phyloP scores from a whole-genome alignment of 2,329 filamentous ascomycete genomes.

The Fusarium devonianum region DNA sequence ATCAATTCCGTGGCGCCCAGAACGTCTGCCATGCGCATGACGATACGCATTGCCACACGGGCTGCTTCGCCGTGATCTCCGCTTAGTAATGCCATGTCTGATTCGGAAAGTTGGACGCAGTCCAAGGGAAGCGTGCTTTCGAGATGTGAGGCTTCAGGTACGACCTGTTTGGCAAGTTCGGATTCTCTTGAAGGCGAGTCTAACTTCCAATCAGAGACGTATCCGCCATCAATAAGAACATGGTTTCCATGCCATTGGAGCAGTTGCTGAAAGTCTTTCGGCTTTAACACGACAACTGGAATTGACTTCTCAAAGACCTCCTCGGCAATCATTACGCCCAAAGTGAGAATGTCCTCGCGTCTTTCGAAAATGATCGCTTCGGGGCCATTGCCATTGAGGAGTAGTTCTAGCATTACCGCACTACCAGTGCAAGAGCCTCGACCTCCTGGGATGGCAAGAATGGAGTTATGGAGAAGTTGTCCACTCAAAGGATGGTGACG shows the following conservation, averaged over 20 bases:
- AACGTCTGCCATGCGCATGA: slow-evolving; percentile 48
- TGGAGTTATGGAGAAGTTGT: slow-evolving; percentile 38
- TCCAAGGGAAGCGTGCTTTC: slow-evolving; percentile 10
- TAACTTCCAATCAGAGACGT: no score
- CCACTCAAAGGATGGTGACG: slow-evolving; percentile 52
- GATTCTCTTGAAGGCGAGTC: no score
- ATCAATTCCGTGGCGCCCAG: slow-evolving; percentile 46
- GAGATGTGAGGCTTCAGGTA: slow-evolving; percentile 7
- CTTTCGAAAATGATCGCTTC: slow-evolving; percentile 51
- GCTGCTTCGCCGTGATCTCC: slow-evolving; percentile 46
- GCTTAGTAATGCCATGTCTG: slow-evolving; percentile 35
- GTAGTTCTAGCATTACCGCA: slow-evolving; percentile 52
- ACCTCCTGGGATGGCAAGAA: slow-evolving; percentile 55
- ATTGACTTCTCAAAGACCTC: slow-evolving; percentile 51
- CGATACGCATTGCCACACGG: slow-evolving; percentile 48
- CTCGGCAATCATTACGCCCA: slow-evolving; percentile 53
- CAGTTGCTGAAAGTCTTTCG: slow-evolving; percentile 21
- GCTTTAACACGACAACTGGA: slow-evolving; percentile 47
- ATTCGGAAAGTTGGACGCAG: slow-evolving; percentile 1
- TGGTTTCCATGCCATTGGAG: slow-evolving; percentile 6
- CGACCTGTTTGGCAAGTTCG: no score
- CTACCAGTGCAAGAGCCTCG: slow-evolving; percentile 57
- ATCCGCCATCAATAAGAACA: slow-evolving; percentile 13
- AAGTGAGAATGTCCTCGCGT: slow-evolving; percentile 53
- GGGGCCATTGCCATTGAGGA: slow-evolving; percentile 50